Percentiles rank a stretch among this genome's conserved stretches.
Evolutionary conservation across 2,329 filamentous ascomycete species (phyloP).

Genomic region (Fusarium sp.): DNA sequence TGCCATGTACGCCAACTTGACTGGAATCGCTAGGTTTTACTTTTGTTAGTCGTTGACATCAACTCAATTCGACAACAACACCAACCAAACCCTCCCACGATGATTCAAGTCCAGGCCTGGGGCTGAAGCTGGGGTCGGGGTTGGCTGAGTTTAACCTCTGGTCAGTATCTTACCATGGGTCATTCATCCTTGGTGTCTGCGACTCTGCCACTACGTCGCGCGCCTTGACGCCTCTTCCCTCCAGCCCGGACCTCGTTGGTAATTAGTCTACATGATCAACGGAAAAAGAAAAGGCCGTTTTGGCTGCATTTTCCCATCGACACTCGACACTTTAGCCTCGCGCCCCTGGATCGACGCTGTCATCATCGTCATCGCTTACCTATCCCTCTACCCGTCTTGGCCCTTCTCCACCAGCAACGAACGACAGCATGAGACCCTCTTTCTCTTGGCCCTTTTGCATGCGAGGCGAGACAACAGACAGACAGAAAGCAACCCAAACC

Average conservation of each 20-base stretch:
- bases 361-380: conserved; percentile 35
- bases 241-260: conserved; percentile 8
- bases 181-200: no score
- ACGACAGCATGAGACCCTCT: conserved; percentile 2
- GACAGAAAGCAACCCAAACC: not conserved
- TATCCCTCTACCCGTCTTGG: conserved; percentile 30
- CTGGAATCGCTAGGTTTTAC: not conserved
- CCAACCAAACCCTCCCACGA: not conserved
- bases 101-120: not conserved
- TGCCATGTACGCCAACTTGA: no score
- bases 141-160: no score
- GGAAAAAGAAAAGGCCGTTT: not conserved
- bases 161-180: no score
- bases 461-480: no score
- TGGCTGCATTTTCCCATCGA: conserved; percentile 5
- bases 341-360: conserved; percentile 31
- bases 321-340: not conserved
- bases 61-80: not conserved
- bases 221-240: conserved; percentile 22
- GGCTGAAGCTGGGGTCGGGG: no score
- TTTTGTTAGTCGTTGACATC: conserved; percentile 4
- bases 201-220: no score
- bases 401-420: conserved; percentile 21
- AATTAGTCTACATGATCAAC: no score
- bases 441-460: not conserved